A percentile compares a stretch with the other conserved stretches of the same genome.
phyloP scores from a whole-genome alignment of 106 monocot genomes.

The Narthecium ossifragum region DNA sequence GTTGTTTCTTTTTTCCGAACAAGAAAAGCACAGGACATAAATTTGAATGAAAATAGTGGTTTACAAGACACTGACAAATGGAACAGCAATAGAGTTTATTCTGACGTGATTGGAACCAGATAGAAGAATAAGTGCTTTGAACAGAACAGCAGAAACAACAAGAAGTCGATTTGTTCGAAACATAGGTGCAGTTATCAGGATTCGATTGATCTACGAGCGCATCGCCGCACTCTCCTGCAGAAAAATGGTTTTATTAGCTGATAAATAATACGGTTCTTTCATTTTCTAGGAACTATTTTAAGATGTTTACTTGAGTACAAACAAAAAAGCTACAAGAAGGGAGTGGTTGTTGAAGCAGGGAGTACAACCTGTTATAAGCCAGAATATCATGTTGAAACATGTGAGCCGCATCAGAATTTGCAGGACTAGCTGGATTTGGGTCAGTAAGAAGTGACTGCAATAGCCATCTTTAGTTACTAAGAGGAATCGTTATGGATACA shows the following conservation, averaged over 20 bases:
- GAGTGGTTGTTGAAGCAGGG: no score
- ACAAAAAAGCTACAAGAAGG: no score
- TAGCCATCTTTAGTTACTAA: not conserved
- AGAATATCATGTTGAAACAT: conserved; percentile 43
- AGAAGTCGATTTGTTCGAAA: no score
- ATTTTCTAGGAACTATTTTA: not conserved
- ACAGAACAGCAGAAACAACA: no score
- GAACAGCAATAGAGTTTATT: no score
- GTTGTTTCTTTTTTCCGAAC: no score
- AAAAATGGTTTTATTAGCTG: not conserved
- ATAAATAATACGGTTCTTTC: not conserved
- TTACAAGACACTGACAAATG: no score
- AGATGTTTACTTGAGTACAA: no score
- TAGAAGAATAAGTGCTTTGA: no score
- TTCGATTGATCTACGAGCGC: conserved; percentile 40
- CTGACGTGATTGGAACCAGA: no score
- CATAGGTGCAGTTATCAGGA: conserved; percentile 4
- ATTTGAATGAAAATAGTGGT: no score
- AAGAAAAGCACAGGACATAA: no score
- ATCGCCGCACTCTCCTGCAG: conserved; percentile 38
- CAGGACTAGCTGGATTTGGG: conserved; percentile 56
- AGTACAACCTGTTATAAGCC: conserved; percentile 35
- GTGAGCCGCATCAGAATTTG: conserved; percentile 52
- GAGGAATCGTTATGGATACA: not conserved
- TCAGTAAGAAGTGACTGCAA: conserved; percentile 53